These are phyloP conservation scores for Botrytis porri DNA, from an alignment of 2,329 filamentous ascomycete genomes.

Conservation along the genomic window DNA sequence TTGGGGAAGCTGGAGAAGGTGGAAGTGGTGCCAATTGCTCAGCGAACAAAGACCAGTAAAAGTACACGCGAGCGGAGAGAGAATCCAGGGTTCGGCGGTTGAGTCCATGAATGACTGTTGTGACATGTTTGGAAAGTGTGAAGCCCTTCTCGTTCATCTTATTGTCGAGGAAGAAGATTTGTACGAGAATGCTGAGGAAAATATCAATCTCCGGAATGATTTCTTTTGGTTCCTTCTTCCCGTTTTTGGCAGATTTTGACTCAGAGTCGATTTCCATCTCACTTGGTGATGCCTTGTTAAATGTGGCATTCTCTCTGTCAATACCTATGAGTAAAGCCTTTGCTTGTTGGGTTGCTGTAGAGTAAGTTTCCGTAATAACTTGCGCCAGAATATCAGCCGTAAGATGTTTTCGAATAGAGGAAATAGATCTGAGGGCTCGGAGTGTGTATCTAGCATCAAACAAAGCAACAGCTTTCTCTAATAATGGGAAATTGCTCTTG, in stretches of 20 bases:
- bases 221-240: slow-evolving; percentile 67
- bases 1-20: slow-evolving; percentile 81
- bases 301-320: slow-evolving; percentile 62
- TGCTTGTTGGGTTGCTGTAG: slow-evolving; percentile 57
- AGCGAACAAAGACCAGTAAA: slow-evolving; percentile 95
- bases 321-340: slow-evolving; percentile 69
- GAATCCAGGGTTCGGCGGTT: slow-evolving; percentile 95
- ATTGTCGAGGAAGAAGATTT: slow-evolving; percentile 86
- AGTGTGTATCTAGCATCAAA: slow-evolving; percentile 96
- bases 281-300: slow-evolving; percentile 54
- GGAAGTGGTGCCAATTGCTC: slow-evolving; percentile 86
- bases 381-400: slow-evolving; percentile 77
- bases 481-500: slow-evolving; percentile 85
- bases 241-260: slow-evolving; percentile 53
- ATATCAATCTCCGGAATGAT: slow-evolving; percentile 82
- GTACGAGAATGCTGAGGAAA: slow-evolving; percentile 79
- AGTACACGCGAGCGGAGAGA: slow-evolving; percentile 92
- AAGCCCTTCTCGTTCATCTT: slow-evolving; percentile 78
- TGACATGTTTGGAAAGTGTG: slow-evolving; percentile 78
- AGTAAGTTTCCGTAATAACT: slow-evolving; percentile 78
- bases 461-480: slow-evolving; percentile 86
- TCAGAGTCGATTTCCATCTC: slow-evolving; percentile 76
- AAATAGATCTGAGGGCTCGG: slow-evolving; percentile 90
- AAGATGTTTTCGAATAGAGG: slow-evolving; percentile 88
- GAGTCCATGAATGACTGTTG: slow-evolving; percentile 79